phyloP scores from a whole-genome alignment of 495 filamentous ascomycete species.

The Rhizodiscina lignyota region DNA sequence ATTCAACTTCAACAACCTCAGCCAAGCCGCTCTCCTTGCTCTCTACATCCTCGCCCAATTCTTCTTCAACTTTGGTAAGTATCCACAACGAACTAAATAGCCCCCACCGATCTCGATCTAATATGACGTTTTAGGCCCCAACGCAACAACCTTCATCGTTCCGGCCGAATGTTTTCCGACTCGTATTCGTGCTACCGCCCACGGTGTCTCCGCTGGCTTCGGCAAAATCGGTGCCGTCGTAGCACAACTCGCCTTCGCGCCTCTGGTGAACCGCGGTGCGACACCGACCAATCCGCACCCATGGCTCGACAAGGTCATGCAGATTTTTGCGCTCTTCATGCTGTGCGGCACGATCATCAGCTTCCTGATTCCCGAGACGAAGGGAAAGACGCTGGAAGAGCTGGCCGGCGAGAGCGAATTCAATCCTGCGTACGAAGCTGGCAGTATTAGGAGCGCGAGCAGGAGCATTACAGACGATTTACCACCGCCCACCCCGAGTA shows the following conservation, averaged over 20 bases:
- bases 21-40: constrained; percentile 9
- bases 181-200: constrained; percentile 65
- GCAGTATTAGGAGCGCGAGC: no score
- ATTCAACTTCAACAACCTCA: constrained; percentile 44
- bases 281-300: constrained; percentile 27
- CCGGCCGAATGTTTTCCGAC: constrained; percentile 86
- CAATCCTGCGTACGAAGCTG: no score
- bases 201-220: constrained; percentile 67
- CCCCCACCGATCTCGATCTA: no score
- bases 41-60: constrained; percentile 20
- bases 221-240: constrained; percentile 71
- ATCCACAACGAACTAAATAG: no score
- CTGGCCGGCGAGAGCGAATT: constrained; percentile 15
- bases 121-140: no score
- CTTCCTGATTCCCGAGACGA: constrained; percentile 57
- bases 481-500: no score
- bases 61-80: constrained; percentile 26
- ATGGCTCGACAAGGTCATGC: constrained; percentile 65
- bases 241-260: constrained; percentile 31
- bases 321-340: constrained; percentile 75
- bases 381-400: constrained; percentile 38
- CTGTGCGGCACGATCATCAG: constrained; percentile 49
- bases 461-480: no score
- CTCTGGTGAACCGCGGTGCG: constrained; percentile 20
- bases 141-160: constrained; percentile 79